Conservation (phyloP, 208 protist genomes). For the Trichomonas gallinae region DNA sequence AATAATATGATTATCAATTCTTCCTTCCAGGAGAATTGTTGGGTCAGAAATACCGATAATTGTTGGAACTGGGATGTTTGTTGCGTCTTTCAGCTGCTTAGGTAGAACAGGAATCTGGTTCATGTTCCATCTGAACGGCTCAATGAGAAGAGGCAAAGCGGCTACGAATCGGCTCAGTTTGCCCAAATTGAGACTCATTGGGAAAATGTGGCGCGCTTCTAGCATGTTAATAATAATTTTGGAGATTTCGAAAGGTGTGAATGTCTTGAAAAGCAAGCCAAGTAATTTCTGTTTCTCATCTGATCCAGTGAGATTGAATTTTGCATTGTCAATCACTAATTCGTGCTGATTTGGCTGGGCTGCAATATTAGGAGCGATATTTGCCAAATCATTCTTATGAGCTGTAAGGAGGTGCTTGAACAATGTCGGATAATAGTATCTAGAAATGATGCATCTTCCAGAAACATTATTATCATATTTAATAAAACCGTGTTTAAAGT, state of each 20-base stretch:
- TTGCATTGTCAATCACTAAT: background rate
- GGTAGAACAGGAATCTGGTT: background rate
- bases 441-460: background rate
- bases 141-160: background rate
- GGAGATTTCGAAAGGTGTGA: background rate
- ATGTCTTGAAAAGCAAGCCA: background rate
- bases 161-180: background rate
- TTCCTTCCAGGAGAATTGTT: background rate
- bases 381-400: background rate
- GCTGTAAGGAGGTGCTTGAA: background rate
- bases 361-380: background rate
- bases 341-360: background rate
- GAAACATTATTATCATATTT: background rate
- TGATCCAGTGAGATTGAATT: background rate
- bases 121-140: background rate
- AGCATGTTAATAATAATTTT: slow-evolving; percentile 17
- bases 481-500: background rate
- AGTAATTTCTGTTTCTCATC: background rate
- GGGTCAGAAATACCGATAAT: background rate
- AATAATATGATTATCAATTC: background rate
- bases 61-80: background rate
- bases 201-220: background rate
- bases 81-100: background rate
- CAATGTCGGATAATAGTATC: background rate
- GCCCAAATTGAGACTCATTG: background rate